These are phyloP conservation scores for Trichosporon faecale DNA, from an alignment of 1,284 basidiomycete species.

Conservation along the genomic window DNA sequence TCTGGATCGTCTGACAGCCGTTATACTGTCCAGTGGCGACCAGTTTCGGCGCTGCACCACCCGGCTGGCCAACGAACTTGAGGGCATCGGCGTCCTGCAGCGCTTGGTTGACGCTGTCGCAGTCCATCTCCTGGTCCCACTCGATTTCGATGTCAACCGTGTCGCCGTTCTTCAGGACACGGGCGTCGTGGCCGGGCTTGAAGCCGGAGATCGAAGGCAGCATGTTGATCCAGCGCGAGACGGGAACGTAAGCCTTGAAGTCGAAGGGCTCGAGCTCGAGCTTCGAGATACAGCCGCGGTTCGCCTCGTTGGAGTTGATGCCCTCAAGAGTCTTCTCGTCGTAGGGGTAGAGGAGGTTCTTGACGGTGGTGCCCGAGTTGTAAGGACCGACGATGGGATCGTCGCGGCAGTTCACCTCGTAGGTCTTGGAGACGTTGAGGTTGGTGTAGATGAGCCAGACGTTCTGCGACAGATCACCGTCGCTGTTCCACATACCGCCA, in stretches of 20 bases:
- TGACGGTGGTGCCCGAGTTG: constrained; percentile 59
- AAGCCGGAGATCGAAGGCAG: constrained; percentile 73
- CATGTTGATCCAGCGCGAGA: constrained; percentile 63
- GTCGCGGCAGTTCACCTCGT: constrained; percentile 61
- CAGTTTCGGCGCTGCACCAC: constrained; percentile 57
- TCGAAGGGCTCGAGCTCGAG: constrained; percentile 69
- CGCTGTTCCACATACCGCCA: constrained; percentile 43
- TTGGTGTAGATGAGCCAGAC: constrained; percentile 82
- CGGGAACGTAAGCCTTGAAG: constrained; percentile 76
- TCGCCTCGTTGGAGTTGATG: constrained; percentile 62
- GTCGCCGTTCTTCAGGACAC: constrained; percentile 60
- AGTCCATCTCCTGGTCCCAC: constrained; percentile 74
- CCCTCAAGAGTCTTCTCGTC: constrained; percentile 68
- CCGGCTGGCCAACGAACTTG: constrained; percentile 64
- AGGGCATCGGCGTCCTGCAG: constrained; percentile 55
- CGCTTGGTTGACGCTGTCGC: constrained; percentile 61
- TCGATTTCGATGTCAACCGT: constrained; percentile 68
- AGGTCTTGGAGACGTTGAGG: constrained; percentile 68
- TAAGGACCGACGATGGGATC: constrained; percentile 75
- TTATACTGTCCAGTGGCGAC: constrained; percentile 42
- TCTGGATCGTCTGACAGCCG: constrained; percentile 46
- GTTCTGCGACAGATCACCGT: constrained; percentile 58
- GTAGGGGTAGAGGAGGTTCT: constrained; percentile 77
- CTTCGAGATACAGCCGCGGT: constrained; percentile 65
- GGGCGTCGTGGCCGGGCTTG: constrained; percentile 76